Percentiles rank a stretch among this genome's conserved stretches.
These are phyloP conservation scores for Diutina sp. DNA, from an alignment of 1,139 yeast genomes.

Conservation along the genomic window DNA sequence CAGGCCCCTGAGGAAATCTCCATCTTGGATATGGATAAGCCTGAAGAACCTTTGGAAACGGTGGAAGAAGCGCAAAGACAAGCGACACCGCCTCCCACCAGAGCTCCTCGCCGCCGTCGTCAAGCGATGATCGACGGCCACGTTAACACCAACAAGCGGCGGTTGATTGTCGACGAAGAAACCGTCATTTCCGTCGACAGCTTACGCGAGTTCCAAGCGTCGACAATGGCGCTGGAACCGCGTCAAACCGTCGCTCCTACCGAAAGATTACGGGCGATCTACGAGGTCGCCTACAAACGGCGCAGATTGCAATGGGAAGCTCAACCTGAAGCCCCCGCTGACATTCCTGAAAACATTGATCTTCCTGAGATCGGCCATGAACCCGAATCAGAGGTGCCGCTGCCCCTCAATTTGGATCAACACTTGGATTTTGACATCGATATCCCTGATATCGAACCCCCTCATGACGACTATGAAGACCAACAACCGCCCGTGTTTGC, in stretches of 20 bases:
- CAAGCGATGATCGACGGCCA: not conserved
- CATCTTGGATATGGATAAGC: not conserved
- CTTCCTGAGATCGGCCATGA: not conserved
- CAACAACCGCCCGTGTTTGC: not conserved
- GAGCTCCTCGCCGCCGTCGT: not conserved
- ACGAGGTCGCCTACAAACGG: not conserved
- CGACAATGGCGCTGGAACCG: not conserved
- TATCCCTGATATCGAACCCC: conserved; percentile 4
- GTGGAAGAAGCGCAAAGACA: not conserved
- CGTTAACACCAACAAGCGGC: not conserved
- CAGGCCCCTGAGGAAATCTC: not conserved
- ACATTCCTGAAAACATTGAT: conserved; percentile 17
- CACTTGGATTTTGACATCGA: conserved; percentile 13
- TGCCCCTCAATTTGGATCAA: conserved; percentile 7
- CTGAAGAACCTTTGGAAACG: not conserved
- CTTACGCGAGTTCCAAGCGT: not conserved
- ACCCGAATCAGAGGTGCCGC: not conserved
- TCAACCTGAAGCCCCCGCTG: conserved; percentile 8
- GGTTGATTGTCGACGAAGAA: not conserved
- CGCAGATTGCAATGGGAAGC: not conserved
- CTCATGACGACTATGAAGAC: not conserved
- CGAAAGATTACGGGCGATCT: not conserved
- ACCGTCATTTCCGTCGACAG: not conserved
- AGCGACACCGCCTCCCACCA: not conserved
- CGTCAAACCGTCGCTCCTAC: not conserved